These are phyloP conservation scores for Ormosia emarginata DNA, from an alignment of 306 rosid species.

Conservation along the genomic window DNA sequence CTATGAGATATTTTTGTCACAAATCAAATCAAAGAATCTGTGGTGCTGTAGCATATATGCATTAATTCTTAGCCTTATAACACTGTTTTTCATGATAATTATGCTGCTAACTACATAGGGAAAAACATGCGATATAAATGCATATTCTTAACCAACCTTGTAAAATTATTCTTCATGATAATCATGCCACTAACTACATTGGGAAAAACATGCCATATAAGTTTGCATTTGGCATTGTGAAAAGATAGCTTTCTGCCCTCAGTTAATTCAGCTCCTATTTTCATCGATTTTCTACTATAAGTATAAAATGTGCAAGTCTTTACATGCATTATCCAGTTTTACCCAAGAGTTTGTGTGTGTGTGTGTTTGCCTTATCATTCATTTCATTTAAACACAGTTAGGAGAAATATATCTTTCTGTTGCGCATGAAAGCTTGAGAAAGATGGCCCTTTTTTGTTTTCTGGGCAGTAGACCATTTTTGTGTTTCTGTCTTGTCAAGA, in stretches of 20 bases:
- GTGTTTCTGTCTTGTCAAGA: conserved; percentile 21
- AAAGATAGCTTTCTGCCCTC: neutral
- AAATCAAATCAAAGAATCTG: neutral
- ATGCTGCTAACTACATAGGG: neutral
- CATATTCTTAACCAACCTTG: conserved; percentile 1
- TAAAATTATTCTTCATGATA: neutral
- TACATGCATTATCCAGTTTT: neutral
- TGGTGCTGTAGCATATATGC: neutral
- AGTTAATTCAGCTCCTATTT: neutral
- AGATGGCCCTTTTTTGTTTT: neutral
- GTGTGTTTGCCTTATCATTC: neutral
- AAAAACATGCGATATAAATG: neutral
- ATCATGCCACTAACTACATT: neutral
- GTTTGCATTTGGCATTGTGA: neutral
- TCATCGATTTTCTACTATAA: neutral
- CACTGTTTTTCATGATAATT: neutral
- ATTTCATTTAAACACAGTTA: conserved; percentile 18
- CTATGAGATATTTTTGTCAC: neutral
- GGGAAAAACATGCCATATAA: neutral
- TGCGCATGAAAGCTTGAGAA: neutral
- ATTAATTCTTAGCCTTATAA: neutral
- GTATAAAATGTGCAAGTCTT: neutral
- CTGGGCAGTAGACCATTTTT: neutral
- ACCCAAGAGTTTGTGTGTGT: neutral
- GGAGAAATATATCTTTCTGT: neutral